A percentile compares a stretch with the other conserved stretches of the same genome.
These are phyloP conservation scores for Lumnitzera littorea DNA, from an alignment of 345 rosid genomes.

Conservation along the genomic window DNA sequence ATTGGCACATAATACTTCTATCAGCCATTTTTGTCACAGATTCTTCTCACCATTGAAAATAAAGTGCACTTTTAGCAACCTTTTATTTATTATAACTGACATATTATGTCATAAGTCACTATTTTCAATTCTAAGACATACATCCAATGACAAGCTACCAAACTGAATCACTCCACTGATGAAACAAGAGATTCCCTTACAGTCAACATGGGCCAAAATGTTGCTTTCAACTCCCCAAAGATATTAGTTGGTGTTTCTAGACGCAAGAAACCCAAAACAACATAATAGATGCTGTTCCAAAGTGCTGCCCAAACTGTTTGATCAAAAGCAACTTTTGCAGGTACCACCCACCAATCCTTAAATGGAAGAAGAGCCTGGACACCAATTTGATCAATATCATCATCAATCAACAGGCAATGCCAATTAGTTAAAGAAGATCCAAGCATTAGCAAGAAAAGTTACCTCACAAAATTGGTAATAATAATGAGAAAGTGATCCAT, in stretches of 20 bases:
- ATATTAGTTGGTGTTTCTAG: conserved; percentile 53
- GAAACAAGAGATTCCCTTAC: conserved; percentile 23
- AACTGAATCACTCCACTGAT: too few relatives aligned
- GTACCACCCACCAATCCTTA: conserved; percentile 89
- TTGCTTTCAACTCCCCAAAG: conserved; percentile 51
- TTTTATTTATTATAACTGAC: too few relatives aligned
- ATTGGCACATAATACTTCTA: too few relatives aligned
- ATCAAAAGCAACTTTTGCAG: conserved; percentile 83
- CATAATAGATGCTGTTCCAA: conserved; percentile 82
- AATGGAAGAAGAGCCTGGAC: conserved; percentile 74
- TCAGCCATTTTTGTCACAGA: too few relatives aligned
- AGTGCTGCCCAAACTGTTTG: conserved; percentile 83
- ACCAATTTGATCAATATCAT: conserved; percentile 16
- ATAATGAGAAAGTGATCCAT: conserved; percentile 91
- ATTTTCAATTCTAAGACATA: too few relatives aligned
- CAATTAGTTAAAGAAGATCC: background rate
- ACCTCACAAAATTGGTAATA: conserved; percentile 95
- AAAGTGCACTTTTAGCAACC: too few relatives aligned
- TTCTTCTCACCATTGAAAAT: too few relatives aligned
- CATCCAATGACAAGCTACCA: too few relatives aligned
- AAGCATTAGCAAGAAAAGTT: conserved; percentile 3
- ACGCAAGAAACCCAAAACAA: conserved; percentile 60
- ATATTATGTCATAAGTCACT: too few relatives aligned
- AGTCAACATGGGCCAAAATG: conserved; percentile 74
- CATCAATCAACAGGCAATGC: conserved; percentile 1